Percentiles rank a stretch among this genome's conserved stretches.
These are phyloP conservation scores for Triglochin maritima DNA, from an alignment of 106 monocot genomes.

Conservation along the genomic window DNA sequence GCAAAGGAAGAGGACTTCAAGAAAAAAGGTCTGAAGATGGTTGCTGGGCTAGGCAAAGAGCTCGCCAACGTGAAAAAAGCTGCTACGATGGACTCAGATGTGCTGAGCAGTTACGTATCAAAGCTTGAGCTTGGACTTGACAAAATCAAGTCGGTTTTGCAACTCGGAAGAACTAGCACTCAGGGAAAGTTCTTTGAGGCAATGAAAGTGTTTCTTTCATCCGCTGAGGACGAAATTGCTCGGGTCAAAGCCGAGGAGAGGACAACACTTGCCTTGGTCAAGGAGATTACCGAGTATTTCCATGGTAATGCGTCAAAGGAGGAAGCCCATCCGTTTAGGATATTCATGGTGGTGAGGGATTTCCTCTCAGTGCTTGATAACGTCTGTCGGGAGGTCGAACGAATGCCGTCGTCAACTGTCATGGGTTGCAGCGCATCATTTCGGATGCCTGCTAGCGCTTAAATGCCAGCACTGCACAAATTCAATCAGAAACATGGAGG, in stretches of 20 bases:
- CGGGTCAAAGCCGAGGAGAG: conserved; percentile 42
- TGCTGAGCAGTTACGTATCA: conserved; percentile 36
- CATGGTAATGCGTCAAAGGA: conserved; percentile 68
- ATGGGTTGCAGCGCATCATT: conserved; percentile 59
- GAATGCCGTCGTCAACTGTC: conserved; percentile 40
- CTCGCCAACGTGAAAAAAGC: conserved; percentile 80
- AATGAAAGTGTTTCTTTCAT: conserved; percentile 41
- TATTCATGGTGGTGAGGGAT: conserved; percentile 79
- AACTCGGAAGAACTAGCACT: conserved; percentile 33
- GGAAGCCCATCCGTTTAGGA: conserved; percentile 69
- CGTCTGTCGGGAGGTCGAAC: conserved; percentile 68
- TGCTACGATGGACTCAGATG: conserved; percentile 63
- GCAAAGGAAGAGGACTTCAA: conserved; percentile 41
- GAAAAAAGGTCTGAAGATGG: conserved; percentile 49
- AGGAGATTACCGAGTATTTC: conserved; percentile 72
- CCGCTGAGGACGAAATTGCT: conserved; percentile 45
- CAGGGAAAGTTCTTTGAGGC: conserved; percentile 49
- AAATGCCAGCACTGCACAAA: conserved; percentile 41
- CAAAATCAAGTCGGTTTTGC: conserved; percentile 41
- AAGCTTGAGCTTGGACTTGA: conserved; percentile 62
- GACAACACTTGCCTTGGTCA: conserved; percentile 27
- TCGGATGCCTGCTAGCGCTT: conserved; percentile 37
- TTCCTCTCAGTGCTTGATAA: conserved; percentile 51
- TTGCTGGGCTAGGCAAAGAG: conserved; percentile 54
- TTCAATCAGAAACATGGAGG: conserved; percentile 10